These are phyloP conservation scores for Mortierella sp. DNA, from an alignment of 371 early-diverging fungal species.

Conservation along the genomic window DNA sequence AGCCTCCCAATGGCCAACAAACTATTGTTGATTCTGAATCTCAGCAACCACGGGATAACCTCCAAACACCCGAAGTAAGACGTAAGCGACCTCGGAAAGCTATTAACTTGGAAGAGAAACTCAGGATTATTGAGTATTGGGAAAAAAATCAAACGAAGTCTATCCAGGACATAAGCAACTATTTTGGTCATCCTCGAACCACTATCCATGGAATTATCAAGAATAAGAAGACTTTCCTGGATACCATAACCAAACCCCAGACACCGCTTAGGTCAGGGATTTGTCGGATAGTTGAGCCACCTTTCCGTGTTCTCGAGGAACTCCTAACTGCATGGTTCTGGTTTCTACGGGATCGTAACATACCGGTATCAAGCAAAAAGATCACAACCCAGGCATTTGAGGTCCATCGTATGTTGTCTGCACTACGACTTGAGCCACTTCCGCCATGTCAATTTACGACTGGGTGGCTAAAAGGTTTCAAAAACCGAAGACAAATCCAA, in stretches of 20 bases:
- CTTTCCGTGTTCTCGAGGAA: conserved; percentile 14
- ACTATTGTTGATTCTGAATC: not conserved
- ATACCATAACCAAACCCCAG: not conserved
- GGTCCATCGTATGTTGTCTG: conserved; percentile 8
- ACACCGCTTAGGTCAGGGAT: not conserved
- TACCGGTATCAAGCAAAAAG: conserved; percentile 9
- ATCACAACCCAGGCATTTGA: conserved; percentile 16
- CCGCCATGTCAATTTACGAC: conserved; percentile 12
- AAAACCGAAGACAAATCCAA: conserved; percentile 4
- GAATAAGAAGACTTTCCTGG: not conserved
- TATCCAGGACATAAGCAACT: not conserved
- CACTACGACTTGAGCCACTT: not conserved
- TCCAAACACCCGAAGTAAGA: not conserved
- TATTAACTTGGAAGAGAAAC: not conserved
- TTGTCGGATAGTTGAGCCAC: conserved; percentile 8
- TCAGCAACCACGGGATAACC: not conserved
- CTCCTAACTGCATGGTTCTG: conserved; percentile 9
- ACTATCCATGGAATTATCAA: conserved; percentile 5
- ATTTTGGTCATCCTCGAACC: not conserved
- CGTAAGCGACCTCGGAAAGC: conserved; percentile 7
- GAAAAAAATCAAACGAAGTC: not conserved
- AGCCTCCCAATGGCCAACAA: not conserved
- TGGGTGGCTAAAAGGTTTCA: conserved; percentile 18
- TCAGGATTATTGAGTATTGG: not conserved
- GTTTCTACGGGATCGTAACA: not conserved